Evolutionary conservation across 1,284 basidiomycete genomes (phyloP).

Genomic region (Sanghuangporus weigelae): DNA sequence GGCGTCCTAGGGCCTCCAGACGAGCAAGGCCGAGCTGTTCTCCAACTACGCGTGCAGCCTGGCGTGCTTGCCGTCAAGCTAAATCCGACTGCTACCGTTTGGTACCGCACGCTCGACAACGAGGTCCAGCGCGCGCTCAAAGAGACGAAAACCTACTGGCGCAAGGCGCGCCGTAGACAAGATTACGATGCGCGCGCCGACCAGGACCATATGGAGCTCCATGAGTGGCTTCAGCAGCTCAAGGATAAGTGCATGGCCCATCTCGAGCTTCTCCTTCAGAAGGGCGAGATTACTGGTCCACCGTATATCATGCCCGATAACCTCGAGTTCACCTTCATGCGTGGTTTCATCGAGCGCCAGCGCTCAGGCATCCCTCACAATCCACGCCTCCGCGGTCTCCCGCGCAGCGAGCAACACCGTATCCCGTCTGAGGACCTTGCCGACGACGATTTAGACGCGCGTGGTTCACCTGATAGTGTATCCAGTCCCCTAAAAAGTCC

Average conservation of each 20-base stretch:
- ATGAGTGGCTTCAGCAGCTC: conserved; percentile 77
- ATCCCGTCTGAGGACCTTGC: conserved; percentile 26
- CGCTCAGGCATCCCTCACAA: conserved; percentile 62
- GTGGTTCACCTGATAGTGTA: conserved; percentile 12
- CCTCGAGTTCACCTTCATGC: conserved; percentile 66
- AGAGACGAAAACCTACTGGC: conserved; percentile 77
- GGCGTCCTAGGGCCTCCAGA: conserved; percentile 65
- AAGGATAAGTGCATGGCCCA: conserved; percentile 84
- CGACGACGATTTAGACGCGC: conserved; percentile 14
- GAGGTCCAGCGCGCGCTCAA: conserved; percentile 75
- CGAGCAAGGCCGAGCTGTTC: conserved; percentile 59
- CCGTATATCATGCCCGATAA: conserved; percentile 76
- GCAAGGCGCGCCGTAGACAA: conserved; percentile 68
- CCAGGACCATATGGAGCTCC: conserved; percentile 80
- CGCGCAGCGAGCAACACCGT: conserved; percentile 26
- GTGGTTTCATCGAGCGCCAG: conserved; percentile 75
- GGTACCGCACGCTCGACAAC: conserved; percentile 68
- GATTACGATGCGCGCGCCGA: conserved; percentile 77
- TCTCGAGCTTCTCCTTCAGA: conserved; percentile 76
- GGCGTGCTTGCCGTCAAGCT: conserved; percentile 69
- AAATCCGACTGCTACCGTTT: conserved; percentile 69
- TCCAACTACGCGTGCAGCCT: conserved; percentile 74
- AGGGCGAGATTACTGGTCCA: conserved; percentile 57
- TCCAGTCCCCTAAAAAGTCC: conserved; percentile 14
- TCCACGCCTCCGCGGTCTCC: conserved; percentile 57